Percentiles rank a stretch among this genome's conserved stretches.
Conservation (phyloP, 305 asterid species). For the Monarda citriodora region DNA sequence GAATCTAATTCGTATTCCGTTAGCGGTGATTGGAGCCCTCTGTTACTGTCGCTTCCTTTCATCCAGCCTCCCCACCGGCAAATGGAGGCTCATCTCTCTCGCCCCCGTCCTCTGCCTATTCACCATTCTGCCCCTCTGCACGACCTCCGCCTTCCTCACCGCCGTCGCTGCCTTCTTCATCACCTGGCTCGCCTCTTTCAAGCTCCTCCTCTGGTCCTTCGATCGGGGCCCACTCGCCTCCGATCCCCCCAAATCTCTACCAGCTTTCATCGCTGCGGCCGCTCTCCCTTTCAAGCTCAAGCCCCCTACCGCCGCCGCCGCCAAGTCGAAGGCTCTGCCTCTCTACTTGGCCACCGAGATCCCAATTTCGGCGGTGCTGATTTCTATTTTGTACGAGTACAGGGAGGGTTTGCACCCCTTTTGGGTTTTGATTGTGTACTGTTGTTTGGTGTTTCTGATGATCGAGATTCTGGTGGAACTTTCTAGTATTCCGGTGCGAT, state of each 20-base stretch:
- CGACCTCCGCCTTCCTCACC: slow-evolving; percentile 39
- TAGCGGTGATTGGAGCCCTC: slow-evolving; percentile 26
- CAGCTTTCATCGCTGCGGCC: slow-evolving; percentile 39
- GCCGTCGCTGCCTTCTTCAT: slow-evolving; percentile 43
- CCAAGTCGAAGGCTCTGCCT: slow-evolving; percentile 26
- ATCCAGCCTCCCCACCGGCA: slow-evolving; percentile 41
- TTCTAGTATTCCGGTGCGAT: slow-evolving; percentile 18
- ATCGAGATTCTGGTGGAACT: slow-evolving; percentile 41
- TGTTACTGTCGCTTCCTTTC: slow-evolving; percentile 48
- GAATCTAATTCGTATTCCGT: slow-evolving; percentile 11
- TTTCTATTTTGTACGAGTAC: slow-evolving; percentile 12
- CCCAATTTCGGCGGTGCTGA: slow-evolving; percentile 24
- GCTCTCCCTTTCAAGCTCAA: slow-evolving; percentile 52
- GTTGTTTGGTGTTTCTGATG: slow-evolving; percentile 39
- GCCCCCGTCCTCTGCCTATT: slow-evolving; percentile 49
- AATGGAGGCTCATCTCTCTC: slow-evolving; percentile 45
- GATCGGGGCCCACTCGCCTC: slow-evolving; percentile 52
- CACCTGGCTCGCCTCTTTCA: slow-evolving; percentile 72
- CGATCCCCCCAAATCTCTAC: slow-evolving; percentile 32
- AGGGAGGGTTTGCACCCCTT: slow-evolving; percentile 21
- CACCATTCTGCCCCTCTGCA: slow-evolving; percentile 41
- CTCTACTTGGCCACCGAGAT: slow-evolving; percentile 38
- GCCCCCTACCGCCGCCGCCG: slow-evolving; percentile 10
- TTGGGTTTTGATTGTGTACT: slow-evolving; percentile 20
- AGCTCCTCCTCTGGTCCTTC: slow-evolving; percentile 68